These are phyloP conservation scores for Podila minutissima DNA, from an alignment of 192 early-diverging fungal genomes.

Conservation along the genomic window DNA sequence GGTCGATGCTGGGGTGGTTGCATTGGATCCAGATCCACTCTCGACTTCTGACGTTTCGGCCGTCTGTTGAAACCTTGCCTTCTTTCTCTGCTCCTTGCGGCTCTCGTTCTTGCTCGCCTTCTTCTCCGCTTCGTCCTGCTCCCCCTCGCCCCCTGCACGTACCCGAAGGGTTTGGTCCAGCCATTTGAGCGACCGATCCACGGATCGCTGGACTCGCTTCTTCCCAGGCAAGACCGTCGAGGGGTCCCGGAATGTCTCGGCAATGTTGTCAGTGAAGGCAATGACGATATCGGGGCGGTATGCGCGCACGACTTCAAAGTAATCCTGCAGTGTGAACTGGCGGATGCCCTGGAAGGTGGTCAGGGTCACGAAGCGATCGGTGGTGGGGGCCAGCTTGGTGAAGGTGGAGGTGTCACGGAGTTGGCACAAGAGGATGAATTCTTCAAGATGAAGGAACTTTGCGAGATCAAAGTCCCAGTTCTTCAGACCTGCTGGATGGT, in stretches of 20 bases:
- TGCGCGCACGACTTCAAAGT: constrained; percentile 42
- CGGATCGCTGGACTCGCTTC: constrained; percentile 58
- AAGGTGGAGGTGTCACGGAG: constrained; percentile 53
- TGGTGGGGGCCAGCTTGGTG: constrained; percentile 42
- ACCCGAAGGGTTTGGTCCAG: constrained; percentile 53
- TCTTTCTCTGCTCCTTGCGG: constrained; percentile 20
- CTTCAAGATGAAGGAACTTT: constrained; percentile 56
- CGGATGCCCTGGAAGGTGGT: constrained; percentile 60
- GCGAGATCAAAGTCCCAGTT: constrained; percentile 9
- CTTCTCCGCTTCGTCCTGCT: constrained; percentile 5
- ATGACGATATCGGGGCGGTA: constrained; percentile 61
- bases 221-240: constrained; percentile 25
- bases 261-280: constrained; percentile 55
- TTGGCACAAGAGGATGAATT: constrained; percentile 59
- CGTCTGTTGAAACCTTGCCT: neutral
- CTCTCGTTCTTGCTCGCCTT: constrained; percentile 30
- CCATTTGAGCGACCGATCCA: constrained; percentile 62
- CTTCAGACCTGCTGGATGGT: neutral
- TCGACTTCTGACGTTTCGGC: neutral
- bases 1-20: neutral
- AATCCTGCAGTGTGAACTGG: constrained; percentile 58
- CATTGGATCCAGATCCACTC: constrained; percentile 1
- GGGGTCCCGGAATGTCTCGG: constrained; percentile 22
- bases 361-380: constrained; percentile 61
- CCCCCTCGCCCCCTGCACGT: constrained; percentile 22